Base-by-base conservation (phyloP, 306 rosid species). In the Pterocarpus macrocarpus region DNA sequence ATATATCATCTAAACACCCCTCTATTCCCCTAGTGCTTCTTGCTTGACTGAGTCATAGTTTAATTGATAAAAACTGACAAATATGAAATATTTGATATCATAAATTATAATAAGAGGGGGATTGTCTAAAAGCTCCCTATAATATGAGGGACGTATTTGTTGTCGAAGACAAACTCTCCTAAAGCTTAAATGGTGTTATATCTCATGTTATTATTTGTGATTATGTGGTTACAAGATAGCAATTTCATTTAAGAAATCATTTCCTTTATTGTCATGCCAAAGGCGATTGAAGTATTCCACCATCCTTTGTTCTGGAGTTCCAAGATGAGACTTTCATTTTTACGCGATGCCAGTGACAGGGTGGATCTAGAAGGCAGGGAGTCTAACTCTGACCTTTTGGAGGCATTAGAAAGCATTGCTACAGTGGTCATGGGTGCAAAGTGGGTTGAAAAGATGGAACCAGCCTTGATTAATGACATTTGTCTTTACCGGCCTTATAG, bases 231-330 rank as follows among this genome's bases (percentile, higher is more conserved):
- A 38, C 47, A 17, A 22, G 17, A 55, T 77, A 35, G 34, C 38
- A 47, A 73, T 82, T 64, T 79, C 64, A 73, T 75, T 73, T 6
- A 68, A 8, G 39, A 61, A 69, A 10, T 44, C 28, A 78, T 61
- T 72, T 59, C 2, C 50, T 76, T 70, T 71, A n/a, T 82, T 71
- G 16, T 49, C 90, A 94, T 97, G 87, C 98, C 97, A 32, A 94
- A 85, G 86, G 97, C 97, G 2, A 39, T 71, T 73, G 91, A 89
- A 78, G 97, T 94, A 71, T 78, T 92, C 73, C 88, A 72, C 34
- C 98, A 94, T 86, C 98, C 98, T 79, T 84, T 94, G 28, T 91
- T 94, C 57, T 94, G 98, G 98, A 85, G 78, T 87, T 82, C 94
- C 0, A 97, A 90, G 82, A 85, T 5, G 57, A 88, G 95, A 81